Evolutionary conservation across 441 rosid genomes (phyloP).

Genomic region (Arabidopsis lyrata): DNA sequence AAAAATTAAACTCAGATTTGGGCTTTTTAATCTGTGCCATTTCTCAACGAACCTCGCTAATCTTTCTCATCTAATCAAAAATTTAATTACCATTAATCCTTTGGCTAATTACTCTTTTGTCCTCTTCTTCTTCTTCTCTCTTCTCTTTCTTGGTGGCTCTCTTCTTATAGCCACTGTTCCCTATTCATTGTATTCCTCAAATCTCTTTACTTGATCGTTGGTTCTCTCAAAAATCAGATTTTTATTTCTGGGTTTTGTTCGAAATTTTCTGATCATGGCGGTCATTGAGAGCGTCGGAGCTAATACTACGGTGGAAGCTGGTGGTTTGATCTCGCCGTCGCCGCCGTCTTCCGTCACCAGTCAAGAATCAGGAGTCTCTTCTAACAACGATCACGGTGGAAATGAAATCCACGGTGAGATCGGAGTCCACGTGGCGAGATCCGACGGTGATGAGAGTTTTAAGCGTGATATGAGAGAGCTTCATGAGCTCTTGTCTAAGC

Average conservation of each 20-base stretch:
- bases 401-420: slow-evolving; percentile 46
- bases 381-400: slow-evolving; percentile 52
- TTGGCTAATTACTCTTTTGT: slow-evolving; percentile 33
- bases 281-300: slow-evolving; percentile 61
- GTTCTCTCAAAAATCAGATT: slow-evolving; percentile 29
- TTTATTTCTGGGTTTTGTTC: slow-evolving; percentile 28
- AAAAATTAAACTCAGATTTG: background rate
- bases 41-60: slow-evolving; percentile 25
- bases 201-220: slow-evolving; percentile 37
- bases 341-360: slow-evolving; percentile 54
- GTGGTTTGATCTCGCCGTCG: slow-evolving; percentile 48
- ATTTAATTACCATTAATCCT: slow-evolving; percentile 6
- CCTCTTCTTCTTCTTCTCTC: slow-evolving; percentile 28
- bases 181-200: slow-evolving; percentile 8
- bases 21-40: background rate
- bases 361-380: slow-evolving; percentile 47
- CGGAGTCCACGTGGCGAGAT: slow-evolving; percentile 44
- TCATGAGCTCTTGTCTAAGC: slow-evolving; percentile 85
- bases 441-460: slow-evolving; percentile 55
- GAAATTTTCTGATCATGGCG: slow-evolving; percentile 55
- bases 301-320: slow-evolving; percentile 46
- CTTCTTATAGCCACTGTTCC: slow-evolving; percentile 38
- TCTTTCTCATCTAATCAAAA: slow-evolving; percentile 9
- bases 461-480: slow-evolving; percentile 75
- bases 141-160: slow-evolving; percentile 35